Evolutionary conservation across 148 eudicot species (phyloP), one percentile per base, ranked within the genome.

Genomic region (Cornus suecica): DNA sequence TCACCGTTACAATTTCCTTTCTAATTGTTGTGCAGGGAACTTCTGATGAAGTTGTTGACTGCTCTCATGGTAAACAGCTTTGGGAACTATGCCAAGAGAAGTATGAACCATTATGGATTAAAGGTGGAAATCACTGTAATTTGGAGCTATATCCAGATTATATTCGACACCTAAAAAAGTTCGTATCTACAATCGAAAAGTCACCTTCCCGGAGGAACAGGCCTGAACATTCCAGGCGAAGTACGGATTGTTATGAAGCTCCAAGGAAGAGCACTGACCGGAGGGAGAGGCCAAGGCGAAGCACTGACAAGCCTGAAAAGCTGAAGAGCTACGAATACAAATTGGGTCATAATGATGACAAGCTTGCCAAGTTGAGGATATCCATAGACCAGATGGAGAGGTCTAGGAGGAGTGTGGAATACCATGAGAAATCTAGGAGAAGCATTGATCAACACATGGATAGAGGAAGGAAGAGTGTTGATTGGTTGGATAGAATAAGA

Each of bases 21-120:
- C 68, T 48, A 74, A 77, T 66, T 78, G 22, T 79, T 81, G 34
- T 85, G 76, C 83, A 95, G 99, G 99, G 99, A 48, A 95, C 97
- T 75, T 81, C 86, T 60, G 99, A 95, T 88, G 97, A 92, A 65
- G 99, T 95, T n/a, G 99, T 95, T 26, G 97, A 95, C 79, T 95
- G 80, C 80, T 91, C 97, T 68, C 99, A 95, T 20, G 99, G 99
- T n/a, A 91, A 88, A 83, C 94, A 89, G 68, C 90, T 92, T 28
- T 91, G 95, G 89, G 97, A 90, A 74, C 76, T 91, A 56, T 88
- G 91, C 78, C 87, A 76, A 78, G 97, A 89, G 72, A 92, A 92
- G 78, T 92, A 89, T 58, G 99, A 95, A 79, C 98, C 98, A 7
- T 86, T 93, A 65, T 93, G 98, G 98, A 83, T 93, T 32, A 90